phyloP scores from a whole-genome alignment of 2,329 filamentous ascomycete species.

The Fusarium algeriense region DNA sequence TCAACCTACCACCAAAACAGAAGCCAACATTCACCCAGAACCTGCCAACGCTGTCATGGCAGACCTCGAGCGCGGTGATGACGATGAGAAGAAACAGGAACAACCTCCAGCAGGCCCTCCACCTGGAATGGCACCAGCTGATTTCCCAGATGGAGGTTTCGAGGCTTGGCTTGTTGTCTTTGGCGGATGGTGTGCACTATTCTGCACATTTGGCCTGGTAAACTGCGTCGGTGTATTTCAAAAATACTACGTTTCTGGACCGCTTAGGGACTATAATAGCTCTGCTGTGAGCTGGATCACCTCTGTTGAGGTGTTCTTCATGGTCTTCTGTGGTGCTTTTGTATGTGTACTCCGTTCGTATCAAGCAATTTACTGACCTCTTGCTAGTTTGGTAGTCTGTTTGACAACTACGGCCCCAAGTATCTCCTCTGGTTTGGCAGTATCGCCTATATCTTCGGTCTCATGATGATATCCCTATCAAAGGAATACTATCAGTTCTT shows the following conservation, averaged over 20 bases:
- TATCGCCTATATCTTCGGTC: constrained; percentile 69
- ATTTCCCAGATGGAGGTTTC: constrained; percentile 70
- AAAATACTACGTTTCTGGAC: constrained; percentile 66
- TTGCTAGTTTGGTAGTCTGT: constrained; percentile 66
- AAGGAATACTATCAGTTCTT: constrained; percentile 60
- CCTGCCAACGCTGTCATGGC: constrained; percentile 47
- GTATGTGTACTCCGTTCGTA: constrained; percentile 51
- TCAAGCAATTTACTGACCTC: not conserved
- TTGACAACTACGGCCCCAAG: constrained; percentile 73
- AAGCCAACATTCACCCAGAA: constrained; percentile 43
- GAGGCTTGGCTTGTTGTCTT: constrained; percentile 70
- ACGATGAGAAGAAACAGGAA: constrained; percentile 29
- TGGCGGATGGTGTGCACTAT: constrained; percentile 58
- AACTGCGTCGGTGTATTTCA: constrained; percentile 68
- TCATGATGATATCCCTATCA: constrained; percentile 73
- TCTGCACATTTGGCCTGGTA: constrained; percentile 60
- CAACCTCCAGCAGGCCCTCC: constrained; percentile 42
- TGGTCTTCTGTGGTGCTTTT: constrained; percentile 62
- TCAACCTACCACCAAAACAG: constrained; percentile 25
- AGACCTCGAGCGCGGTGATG: constrained; percentile 44
- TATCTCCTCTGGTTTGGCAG: constrained; percentile 67
- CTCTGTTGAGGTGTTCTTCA: constrained; percentile 63
- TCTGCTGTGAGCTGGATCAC: constrained; percentile 71
- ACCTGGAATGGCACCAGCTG: constrained; percentile 57
- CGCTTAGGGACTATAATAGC: constrained; percentile 61